Base-by-base conservation (phyloP, 352 stramenopile genomes). In the Phytophthora ohioensis region DNA sequence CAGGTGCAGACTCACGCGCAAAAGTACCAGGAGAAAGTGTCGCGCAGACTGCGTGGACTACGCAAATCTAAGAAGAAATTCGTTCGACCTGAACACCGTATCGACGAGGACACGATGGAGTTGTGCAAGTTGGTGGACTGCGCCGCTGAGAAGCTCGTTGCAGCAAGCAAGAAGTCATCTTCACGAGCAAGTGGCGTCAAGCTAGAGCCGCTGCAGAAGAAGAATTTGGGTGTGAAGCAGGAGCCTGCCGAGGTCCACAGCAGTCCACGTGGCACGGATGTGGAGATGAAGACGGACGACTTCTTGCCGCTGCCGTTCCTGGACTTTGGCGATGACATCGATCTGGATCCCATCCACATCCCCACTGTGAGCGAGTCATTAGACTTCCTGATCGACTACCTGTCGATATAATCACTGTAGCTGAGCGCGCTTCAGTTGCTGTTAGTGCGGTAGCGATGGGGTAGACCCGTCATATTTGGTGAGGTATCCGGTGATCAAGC, bases 1-100 rank as follows among this genome's bases (percentile, higher is more conserved):
- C 85, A 93, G 51, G 83, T 90, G 67, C 85, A 93, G 61, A 91
- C 83, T 5, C 85, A 93, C 69, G 84, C 84, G n/a, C 85, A 93
- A 32, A 93, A 93, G 69, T 93, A 91, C 48, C 84, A 91, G 49
- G 81, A 93, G 58, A 93, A 93, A 49, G 76, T 93, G 31, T 84
- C 81, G 38, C 82, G 85, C 13, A 82, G 84, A 13, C 65, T 88
- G 52, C 84, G 84, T 21, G 84, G 84, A 6, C 71, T 92, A 13
- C 82, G 82, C 64, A 92, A 92, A 62, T 86, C 75, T 7, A 92
- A 92, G 73, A 87, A 87, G 67, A 88, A 90, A 70, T 73, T 88
- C 9, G 80, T 85, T 52, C 80, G 80, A 9, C 78, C 80, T 4
- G 81, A 87, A 56, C 79, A 88, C 52, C 79, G 82, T 42, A 87